These are phyloP conservation scores for Tuber umbilicatum DNA, from an alignment of 495 filamentous ascomycete genomes.

Conservation along the genomic window DNA sequence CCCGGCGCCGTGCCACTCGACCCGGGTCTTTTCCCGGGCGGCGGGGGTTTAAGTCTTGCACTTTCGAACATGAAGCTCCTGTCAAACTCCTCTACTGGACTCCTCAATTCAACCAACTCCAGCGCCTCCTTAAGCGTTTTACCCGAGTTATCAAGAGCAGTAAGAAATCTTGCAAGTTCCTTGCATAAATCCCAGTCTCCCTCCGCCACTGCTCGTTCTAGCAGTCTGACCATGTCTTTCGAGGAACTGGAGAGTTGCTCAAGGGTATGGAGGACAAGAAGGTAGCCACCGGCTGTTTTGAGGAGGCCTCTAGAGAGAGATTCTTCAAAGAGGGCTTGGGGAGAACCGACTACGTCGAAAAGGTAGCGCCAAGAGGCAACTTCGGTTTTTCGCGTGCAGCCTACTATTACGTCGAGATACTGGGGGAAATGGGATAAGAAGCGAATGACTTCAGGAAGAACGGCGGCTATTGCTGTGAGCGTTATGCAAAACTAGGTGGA, in stretches of 20 bases:
- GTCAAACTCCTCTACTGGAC: conserved; percentile 44
- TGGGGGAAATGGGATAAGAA: conserved; percentile 83
- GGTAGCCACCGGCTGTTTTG: conserved; percentile 92
- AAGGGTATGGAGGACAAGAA: conserved; percentile 90
- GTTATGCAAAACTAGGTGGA: neutral
- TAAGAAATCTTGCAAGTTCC: conserved; percentile 85
- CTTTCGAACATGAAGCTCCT: conserved; percentile 49
- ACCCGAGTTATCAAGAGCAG: conserved; percentile 81
- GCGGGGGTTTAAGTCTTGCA: conserved; percentile 49
- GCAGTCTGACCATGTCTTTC: conserved; percentile 73
- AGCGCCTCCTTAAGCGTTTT: conserved; percentile 73
- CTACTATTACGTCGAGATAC: conserved; percentile 91
- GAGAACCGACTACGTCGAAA: conserved; percentile 80
- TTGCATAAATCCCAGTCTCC: conserved; percentile 96
- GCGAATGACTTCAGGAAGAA: conserved; percentile 78
- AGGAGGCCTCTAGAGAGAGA: conserved; percentile 73
- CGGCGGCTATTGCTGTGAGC: conserved; percentile 48
- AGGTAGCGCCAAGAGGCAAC: conserved; percentile 90
- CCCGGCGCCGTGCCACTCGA: conserved; percentile 7
- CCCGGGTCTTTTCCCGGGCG: conserved; percentile 42
- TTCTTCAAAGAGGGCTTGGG: conserved; percentile 86
- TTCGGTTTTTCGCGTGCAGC: conserved; percentile 96
- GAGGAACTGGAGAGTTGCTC: conserved; percentile 73
- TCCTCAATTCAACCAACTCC: conserved; percentile 58
- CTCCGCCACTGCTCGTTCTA: conserved; percentile 73